Conservation (phyloP, 2,329 filamentous ascomycete genomes). For the Penicillium aurantiogriseum region DNA sequence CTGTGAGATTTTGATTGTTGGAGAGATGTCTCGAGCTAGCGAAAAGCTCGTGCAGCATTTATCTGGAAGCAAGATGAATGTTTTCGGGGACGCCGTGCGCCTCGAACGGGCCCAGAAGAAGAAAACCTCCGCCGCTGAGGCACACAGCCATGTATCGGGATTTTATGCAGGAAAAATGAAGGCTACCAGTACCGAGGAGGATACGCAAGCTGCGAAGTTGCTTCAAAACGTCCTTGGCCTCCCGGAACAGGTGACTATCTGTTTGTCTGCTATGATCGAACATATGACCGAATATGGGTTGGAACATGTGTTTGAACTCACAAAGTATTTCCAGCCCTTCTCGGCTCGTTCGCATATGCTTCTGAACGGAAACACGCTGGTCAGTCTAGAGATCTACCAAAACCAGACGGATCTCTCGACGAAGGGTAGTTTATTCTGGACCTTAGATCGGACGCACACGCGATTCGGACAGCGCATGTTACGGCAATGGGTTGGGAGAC, state of each 20-base stretch:
- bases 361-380: slow-evolving; percentile 89
- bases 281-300: slow-evolving; percentile 89
- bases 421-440: slow-evolving; percentile 93
- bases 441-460: slow-evolving; percentile 86
- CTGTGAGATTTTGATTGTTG: slow-evolving; percentile 91
- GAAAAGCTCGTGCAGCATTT: slow-evolving; percentile 90
- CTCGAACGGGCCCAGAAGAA: slow-evolving; percentile 74
- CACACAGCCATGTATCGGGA: slow-evolving; percentile 82
- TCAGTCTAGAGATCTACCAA: slow-evolving; percentile 90
- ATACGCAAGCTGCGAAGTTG: slow-evolving; percentile 61
- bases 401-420: slow-evolving; percentile 85
- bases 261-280: slow-evolving; percentile 92
- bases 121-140: slow-evolving; percentile 79
- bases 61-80: slow-evolving; percentile 82
- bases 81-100: slow-evolving; percentile 86
- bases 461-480: slow-evolving; percentile 84
- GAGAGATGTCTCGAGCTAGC: slow-evolving; percentile 82
- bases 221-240: slow-evolving; percentile 84
- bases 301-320: slow-evolving; percentile 92
- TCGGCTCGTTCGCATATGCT: slow-evolving; percentile 94
- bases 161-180: slow-evolving; percentile 91
- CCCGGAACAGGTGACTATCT: slow-evolving; percentile 82
- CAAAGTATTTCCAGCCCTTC: slow-evolving; percentile 96
- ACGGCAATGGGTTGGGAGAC: slow-evolving; percentile 91
- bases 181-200: slow-evolving; percentile 51